These are phyloP conservation scores for Flagelloscypha sp. DNA, from an alignment of 768 basidiomycete genomes.

Conservation along the genomic window DNA sequence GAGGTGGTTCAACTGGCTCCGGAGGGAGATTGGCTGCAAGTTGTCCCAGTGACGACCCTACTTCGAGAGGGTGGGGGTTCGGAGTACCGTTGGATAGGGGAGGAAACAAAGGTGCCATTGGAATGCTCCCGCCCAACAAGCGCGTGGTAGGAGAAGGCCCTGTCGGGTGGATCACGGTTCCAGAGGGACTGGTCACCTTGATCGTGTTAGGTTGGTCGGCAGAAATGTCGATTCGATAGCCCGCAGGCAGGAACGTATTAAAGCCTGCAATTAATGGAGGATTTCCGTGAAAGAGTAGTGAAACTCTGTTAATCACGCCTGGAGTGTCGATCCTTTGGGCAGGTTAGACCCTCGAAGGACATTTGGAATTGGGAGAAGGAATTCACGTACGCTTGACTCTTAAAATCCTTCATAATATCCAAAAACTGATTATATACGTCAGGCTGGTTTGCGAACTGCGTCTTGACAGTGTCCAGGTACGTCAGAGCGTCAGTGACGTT, in stretches of 20 bases:
- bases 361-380: conserved; percentile 10
- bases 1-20: conserved; percentile 43
- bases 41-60: conserved; percentile 27
- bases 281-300: conserved; percentile 85
- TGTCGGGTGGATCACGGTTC: conserved; percentile 54
- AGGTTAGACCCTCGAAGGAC: conserved; percentile 13
- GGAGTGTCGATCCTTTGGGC: conserved; percentile 84
- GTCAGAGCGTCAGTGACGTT: conserved; percentile 91
- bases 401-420: conserved; percentile 99
- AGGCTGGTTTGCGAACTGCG: conserved; percentile 81
- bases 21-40: too few species aligned
- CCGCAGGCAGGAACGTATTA: conserved; percentile 93
- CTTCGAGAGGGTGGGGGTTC: conserved; percentile 30
- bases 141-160: conserved; percentile 23
- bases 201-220: conserved; percentile 68
- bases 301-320: conserved; percentile 93
- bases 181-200: conserved; percentile 73
- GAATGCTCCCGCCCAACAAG: conserved; percentile 18
- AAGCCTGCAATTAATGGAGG: conserved; percentile 90
- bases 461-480: conserved; percentile 92
- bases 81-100: conserved; percentile 28
- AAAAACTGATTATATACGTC: conserved; percentile 92
- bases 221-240: conserved; percentile 87
- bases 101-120: conserved; percentile 18
- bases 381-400: conserved; percentile 76